Conservation (phyloP, 768 basidiomycete species). For the Kondoa subrosea region DNA sequence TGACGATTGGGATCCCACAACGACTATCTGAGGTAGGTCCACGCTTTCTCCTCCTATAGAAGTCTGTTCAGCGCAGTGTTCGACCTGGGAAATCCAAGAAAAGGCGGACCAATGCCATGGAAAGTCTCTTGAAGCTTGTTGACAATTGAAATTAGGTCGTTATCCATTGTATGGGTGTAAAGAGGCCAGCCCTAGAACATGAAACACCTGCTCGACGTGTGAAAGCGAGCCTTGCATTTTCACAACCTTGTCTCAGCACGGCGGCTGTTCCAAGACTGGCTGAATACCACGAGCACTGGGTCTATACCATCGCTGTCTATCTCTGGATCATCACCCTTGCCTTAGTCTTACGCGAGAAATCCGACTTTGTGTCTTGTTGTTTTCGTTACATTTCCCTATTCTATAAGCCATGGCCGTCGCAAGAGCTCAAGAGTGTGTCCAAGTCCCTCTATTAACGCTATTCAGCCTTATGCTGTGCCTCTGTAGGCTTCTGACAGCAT, state of each 20-base stretch:
- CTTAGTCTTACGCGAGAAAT: too few species aligned
- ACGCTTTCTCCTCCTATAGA: slow-evolving; percentile 33
- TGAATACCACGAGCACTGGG: too few species aligned
- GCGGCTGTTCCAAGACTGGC: too few species aligned
- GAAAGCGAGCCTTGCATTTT: too few species aligned
- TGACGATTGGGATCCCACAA: slow-evolving; percentile 77
- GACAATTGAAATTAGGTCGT: neutral
- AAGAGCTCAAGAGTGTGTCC: neutral
- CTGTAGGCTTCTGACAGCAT: neutral
- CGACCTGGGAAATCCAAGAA: neutral
- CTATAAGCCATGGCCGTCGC: neutral
- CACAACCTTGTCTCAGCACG: too few species aligned
- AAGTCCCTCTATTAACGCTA: too few species aligned
- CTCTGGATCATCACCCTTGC: too few species aligned
- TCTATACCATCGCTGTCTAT: too few species aligned
- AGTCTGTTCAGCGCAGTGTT: neutral
- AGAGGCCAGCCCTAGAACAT: neutral
- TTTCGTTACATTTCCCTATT: neutral
- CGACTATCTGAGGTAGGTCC: slow-evolving; percentile 37
- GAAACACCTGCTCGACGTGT: too few species aligned
- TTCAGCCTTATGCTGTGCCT: too few species aligned
- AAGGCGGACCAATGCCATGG: neutral
- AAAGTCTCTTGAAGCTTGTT: neutral
- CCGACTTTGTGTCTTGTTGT: too few species aligned
- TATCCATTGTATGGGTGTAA: neutral